Evolutionary conservation across 805 yeast species (phyloP), one percentile per base, ranked within the genome.

Genomic region (Teunomyces gatunensis): DNA sequence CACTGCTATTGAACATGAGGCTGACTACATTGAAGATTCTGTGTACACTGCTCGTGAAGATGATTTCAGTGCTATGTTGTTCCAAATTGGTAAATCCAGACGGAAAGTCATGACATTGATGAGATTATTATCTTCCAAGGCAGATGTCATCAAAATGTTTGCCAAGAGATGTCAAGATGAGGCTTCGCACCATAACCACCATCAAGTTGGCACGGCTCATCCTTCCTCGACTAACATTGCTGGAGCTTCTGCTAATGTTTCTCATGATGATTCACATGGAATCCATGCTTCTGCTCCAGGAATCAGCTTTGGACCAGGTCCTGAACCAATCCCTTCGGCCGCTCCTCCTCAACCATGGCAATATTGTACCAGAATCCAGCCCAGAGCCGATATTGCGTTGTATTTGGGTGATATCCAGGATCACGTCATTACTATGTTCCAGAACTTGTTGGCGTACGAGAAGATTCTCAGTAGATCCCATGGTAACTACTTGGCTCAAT

Each of bases 231-330:
- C 64, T 28, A 41, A 42, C 30, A 44, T 35, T 12, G 47, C 47
- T 20, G 60, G 56, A 9, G 28, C 27, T 27, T 10, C 41, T 27
- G 13, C 25, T 5, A 20, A 10, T 27, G 28, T 13, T 21, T 37
- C 41, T 17, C 47, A 34, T 15, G n/a, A 13, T 17, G 43, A 43
- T 25, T 52, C 63, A 2, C 47, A 54, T 6, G 53, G 40, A n/a
- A 54, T 17, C 47, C 51, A 45, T 12, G 49, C 41, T n/a, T 54
- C 47, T 12, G 51, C 48, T 10, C 45, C 45, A 9, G 73, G 73
- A 5, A 65, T 64, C 35, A 59, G 65, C 23, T 69, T 68, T 51
- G 74, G 71, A 4, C 71, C 69, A 3, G 60, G 57, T 6, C 70
- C 72, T 1, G 72, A 71, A 4, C 66, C 69, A 13, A 65, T 65